Evolutionary conservation across 1,284 basidiomycete genomes (phyloP), one percentile per base, ranked within the genome.

Genomic region (Tilletia indica): DNA sequence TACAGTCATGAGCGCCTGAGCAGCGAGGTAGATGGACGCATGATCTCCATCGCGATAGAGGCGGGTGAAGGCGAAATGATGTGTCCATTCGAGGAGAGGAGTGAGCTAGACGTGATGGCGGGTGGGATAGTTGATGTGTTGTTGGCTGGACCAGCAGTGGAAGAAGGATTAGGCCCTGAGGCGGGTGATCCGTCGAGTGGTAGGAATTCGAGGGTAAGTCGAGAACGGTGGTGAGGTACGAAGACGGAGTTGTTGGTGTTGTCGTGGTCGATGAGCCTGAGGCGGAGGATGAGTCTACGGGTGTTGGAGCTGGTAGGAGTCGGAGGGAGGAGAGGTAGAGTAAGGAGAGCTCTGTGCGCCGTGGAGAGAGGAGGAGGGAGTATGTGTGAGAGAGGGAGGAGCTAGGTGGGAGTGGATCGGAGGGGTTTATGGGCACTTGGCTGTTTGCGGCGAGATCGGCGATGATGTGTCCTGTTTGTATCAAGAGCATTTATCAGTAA

Each of bases 141-240:
- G 4, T 14, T 11, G 2, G 8, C 16, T 38, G 61, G 6, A 11
- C 19, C 36, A 4, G 34, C 61, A 19, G 34, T 11, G 11, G 61
- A 39, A 39, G 31, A n/a, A 19, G 61, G 36, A 0, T 34, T 14
- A 19, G 61, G 36, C 12, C 14, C 61, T 19, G 61, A 16, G 61
- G 34, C 36, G 61, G 61, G 34, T n/a, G 61, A 36, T 11, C 61
- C 61, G 34, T 64, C 94, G 42, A 98, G 83, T 2, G 94, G 93
- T 68, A 98, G 93, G 81, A 98, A 93, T 77, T 96, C 94, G 48
- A 98, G 87, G 79, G 93, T 83, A 94, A 96, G 70, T 93, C 89
- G 25, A 78, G 74, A 3, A 82, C 71, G 66, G 66, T 68, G 66
- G 61, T 64, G 34, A 64, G 61, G 34, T 64, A 64, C 9, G 61